Conservation (phyloP, 768 basidiomycete genomes). For the Suillus subluteus region DNA sequence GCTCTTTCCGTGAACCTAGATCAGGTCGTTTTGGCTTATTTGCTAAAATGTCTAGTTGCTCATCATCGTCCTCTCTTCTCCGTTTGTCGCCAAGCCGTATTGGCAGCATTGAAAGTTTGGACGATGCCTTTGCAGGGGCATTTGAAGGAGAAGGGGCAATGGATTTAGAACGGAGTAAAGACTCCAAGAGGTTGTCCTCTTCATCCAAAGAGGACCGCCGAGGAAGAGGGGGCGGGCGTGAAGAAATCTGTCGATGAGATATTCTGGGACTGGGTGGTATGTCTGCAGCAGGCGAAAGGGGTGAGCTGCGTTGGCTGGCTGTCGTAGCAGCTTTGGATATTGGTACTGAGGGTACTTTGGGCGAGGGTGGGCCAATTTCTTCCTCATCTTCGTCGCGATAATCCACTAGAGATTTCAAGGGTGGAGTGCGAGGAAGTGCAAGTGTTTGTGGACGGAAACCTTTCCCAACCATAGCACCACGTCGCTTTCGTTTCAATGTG, state of each 20-base stretch:
- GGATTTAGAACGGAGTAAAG: conserved; percentile 45
- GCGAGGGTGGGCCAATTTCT: conserved; percentile 26
- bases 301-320: conserved; percentile 25
- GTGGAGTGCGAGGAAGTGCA: conserved; percentile 50
- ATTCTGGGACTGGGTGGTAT: conserved; percentile 42
- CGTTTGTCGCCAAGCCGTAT: conserved; percentile 71
- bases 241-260: conserved; percentile 40
- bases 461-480: conserved; percentile 48
- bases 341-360: conserved; percentile 17
- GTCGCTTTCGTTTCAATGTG: conserved; percentile 62
- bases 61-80: conserved; percentile 70
- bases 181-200: conserved; percentile 59
- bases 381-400: conserved; percentile 80
- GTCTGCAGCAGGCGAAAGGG: conserved; percentile 38
- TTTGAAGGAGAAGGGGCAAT: conserved; percentile 44
- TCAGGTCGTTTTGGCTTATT: conserved; percentile 60
- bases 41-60: conserved; percentile 61
- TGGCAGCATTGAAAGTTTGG: conserved; percentile 40
- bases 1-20: conserved; percentile 50
- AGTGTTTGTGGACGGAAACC: conserved; percentile 47
- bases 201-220: conserved; percentile 50
- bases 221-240: conserved; percentile 46
- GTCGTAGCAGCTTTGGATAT: conserved; percentile 20
- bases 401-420: conserved; percentile 68
- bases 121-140: conserved; percentile 36